These are phyloP conservation scores for Neopestalotiopsis clavispora DNA, from an alignment of 2,329 filamentous ascomycete genomes.

Conservation along the genomic window DNA sequence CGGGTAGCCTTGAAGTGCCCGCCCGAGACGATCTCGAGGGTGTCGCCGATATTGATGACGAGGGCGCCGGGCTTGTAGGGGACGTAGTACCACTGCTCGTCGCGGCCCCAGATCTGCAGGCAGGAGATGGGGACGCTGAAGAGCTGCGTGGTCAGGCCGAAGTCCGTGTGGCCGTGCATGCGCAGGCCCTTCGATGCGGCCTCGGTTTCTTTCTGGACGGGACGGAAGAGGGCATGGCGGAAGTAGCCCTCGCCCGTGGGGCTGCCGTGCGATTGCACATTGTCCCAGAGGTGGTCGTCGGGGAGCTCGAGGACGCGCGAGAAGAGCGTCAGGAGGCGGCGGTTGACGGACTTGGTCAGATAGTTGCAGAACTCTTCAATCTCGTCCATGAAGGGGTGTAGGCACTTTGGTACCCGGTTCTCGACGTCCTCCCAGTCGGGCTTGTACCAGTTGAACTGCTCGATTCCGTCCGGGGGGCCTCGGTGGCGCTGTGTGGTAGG, in stretches of 20 bases:
- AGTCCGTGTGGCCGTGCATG: conserved; percentile 13
- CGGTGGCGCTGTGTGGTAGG: not conserved
- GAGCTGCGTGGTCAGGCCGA: conserved; percentile 7
- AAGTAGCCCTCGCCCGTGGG: conserved; percentile 14
- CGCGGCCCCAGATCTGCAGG: conserved; percentile 14
- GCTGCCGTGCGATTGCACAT: conserved; percentile 12
- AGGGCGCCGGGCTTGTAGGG: conserved; percentile 13
- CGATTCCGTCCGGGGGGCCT: conserved; percentile 10
- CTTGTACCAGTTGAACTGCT: conserved; percentile 15
- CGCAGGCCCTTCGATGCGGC: conserved; percentile 8
- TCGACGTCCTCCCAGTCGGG: conserved; percentile 3
- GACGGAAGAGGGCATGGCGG: conserved; percentile 10
- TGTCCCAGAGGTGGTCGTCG: conserved; percentile 12
- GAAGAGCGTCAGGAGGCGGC: conserved; percentile 5
- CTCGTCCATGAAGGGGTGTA: conserved; percentile 12
- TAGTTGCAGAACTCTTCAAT: conserved; percentile 13
- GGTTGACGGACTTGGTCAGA: conserved; percentile 13
- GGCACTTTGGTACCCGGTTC: not conserved
- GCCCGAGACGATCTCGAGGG: conserved; percentile 10
- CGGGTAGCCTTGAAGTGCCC: conserved; percentile 13
- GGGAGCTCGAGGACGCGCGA: conserved; percentile 10
- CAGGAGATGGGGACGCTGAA: conserved; percentile 9
- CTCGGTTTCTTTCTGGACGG: conserved; percentile 1
- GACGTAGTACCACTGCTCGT: conserved; percentile 14
- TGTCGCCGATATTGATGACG: conserved; percentile 14